These are phyloP conservation scores for Fraxinus excelsior DNA, from an alignment of 257 asterid genomes.

Conservation along the genomic window DNA sequence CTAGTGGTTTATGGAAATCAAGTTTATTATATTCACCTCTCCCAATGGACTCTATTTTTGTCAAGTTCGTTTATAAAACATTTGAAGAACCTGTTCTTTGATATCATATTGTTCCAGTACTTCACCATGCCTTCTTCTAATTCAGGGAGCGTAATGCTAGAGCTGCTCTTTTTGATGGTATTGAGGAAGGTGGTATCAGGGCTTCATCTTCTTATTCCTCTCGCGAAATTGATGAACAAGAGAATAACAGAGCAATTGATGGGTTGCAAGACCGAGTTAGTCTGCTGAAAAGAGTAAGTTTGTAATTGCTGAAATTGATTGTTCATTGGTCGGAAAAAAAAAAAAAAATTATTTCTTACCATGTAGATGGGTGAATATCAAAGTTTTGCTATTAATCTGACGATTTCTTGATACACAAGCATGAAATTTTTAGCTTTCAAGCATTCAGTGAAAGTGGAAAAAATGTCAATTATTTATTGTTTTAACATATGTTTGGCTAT, in stretches of 20 bases:
- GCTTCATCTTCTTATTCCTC: conserved; percentile 74
- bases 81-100: neutral
- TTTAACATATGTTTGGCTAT: neutral
- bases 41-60: neutral
- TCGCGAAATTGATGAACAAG: conserved; percentile 91
- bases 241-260: conserved; percentile 73
- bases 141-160: conserved; percentile 76
- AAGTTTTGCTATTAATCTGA: neutral
- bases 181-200: conserved; percentile 94
- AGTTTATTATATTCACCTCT: neutral
- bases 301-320: conserved; percentile 9
- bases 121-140: conserved; percentile 8
- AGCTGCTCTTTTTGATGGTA: conserved; percentile 90
- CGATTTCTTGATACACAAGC: neutral
- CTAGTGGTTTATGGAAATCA: neutral
- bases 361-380: neutral
- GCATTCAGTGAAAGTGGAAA: neutral
- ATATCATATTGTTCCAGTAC: too few relatives aligned
- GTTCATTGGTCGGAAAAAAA: neutral
- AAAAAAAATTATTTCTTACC: neutral
- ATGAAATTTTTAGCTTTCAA: neutral
- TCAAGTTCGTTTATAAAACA: neutral
- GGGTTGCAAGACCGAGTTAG: conserved; percentile 85
- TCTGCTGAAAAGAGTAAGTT: conserved; percentile 79
- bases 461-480: too few relatives aligned